These are phyloP conservation scores for Meripilus lineatus DNA, from an alignment of 1,284 basidiomycete species.

Conservation along the genomic window DNA sequence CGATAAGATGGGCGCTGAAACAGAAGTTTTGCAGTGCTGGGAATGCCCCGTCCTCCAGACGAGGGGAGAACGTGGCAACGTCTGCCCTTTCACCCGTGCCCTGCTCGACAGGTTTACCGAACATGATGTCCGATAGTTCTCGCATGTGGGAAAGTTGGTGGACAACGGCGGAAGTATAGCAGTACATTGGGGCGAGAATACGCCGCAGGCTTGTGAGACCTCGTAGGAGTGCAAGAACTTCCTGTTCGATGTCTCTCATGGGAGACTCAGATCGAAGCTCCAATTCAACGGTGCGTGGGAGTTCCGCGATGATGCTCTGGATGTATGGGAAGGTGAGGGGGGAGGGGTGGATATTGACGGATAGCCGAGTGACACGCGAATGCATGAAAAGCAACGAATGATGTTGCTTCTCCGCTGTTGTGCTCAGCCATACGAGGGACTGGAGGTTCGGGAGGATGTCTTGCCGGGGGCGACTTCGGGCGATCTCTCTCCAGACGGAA, in stretches of 20 bases:
- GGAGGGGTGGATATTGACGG: conserved; percentile 22
- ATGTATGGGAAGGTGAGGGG: conserved; percentile 31
- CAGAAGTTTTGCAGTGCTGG: conserved; percentile 46
- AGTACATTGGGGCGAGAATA: conserved; percentile 46
- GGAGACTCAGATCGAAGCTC: conserved; percentile 34
- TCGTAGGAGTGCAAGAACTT: conserved; percentile 31
- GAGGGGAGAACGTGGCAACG: conserved; percentile 36
- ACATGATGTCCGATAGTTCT: conserved; percentile 42
- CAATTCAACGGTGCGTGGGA: conserved; percentile 40
- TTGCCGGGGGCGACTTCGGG: conserved; percentile 43
- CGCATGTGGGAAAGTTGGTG: conserved; percentile 39
- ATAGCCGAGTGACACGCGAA: conserved; percentile 29
- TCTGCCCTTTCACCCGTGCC: conserved; percentile 40
- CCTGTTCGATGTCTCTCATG: conserved; percentile 31
- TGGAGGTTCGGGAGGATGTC: conserved; percentile 52
- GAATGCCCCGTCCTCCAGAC: conserved; percentile 43
- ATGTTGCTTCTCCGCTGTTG: conserved; percentile 19
- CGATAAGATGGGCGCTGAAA: conserved; percentile 38
- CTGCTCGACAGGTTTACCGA: conserved; percentile 36
- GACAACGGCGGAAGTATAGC: conserved; percentile 40
- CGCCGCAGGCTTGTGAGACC: conserved; percentile 40
- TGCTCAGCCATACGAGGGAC: conserved; percentile 36
- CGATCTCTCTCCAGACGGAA: conserved; percentile 43
- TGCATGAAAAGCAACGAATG: conserved; percentile 37
- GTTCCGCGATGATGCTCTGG: conserved; percentile 39